Evolutionary conservation across 805 yeast genomes (phyloP).

Genomic region (Saccharomycopsis babjevae): DNA sequence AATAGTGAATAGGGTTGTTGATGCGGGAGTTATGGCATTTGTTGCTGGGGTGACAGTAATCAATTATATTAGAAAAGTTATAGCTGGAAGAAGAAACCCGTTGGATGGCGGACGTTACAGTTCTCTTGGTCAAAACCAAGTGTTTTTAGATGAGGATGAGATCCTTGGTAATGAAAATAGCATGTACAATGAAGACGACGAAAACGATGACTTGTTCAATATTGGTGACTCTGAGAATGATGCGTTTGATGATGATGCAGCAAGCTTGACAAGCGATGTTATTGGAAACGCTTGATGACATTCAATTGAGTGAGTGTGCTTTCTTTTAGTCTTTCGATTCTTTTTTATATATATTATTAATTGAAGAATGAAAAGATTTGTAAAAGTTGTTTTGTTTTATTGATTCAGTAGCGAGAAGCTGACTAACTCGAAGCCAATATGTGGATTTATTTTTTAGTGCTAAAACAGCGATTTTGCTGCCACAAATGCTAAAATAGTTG

Average conservation of each 20-base stretch:
- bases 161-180: slow-evolving; percentile 11
- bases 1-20: slow-evolving; percentile 48
- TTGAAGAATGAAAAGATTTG: not conserved
- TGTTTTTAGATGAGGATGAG: slow-evolving; percentile 17
- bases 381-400: not conserved
- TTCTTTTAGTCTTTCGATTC: not conserved
- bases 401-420: too few species aligned
- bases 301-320: too few species aligned
- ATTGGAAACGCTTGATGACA: not conserved
- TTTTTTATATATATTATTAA: not conserved
- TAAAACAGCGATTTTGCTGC: too few species aligned
- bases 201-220: slow-evolving; percentile 10
- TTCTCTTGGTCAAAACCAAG: slow-evolving; percentile 4
- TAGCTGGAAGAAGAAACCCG: slow-evolving; percentile 1
- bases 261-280: slow-evolving; percentile 11
- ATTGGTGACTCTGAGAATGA: not conserved
- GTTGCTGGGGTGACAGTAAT: slow-evolving; percentile 28
- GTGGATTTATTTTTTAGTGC: too few species aligned
- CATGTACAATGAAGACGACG: slow-evolving; percentile 14
- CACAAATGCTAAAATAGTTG: too few species aligned
- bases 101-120: slow-evolving; percentile 11
- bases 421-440: too few species aligned
- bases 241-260: slow-evolving; percentile 17
- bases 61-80: not conserved
- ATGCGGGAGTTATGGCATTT: slow-evolving; percentile 40